Base-by-base conservation (phyloP, 352 stramenopile genomes). In the Phytophthora ohioensis region DNA sequence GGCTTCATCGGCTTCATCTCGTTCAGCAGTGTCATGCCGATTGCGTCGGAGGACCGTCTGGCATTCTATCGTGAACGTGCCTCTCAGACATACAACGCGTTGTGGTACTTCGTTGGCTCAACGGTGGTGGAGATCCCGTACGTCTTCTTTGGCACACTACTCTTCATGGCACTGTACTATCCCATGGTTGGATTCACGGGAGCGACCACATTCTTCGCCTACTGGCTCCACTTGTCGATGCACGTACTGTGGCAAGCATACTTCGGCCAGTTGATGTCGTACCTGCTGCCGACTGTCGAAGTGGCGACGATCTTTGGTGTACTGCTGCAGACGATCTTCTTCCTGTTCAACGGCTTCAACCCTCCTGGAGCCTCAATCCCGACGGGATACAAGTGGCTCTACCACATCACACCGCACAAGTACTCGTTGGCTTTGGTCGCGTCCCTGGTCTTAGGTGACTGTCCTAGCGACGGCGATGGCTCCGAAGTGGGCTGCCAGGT, bases 51-150 rank as follows among this genome's bases (percentile, higher is more conserved):
- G 38, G 82, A 97, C 39, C 79, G 92, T 12, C 80, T 84, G 17
- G 83, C 88, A 36, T 98, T 91, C 48, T 97, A 98, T 76, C 75
- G 88, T n/a, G 91, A 98, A 67, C 88, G 91, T 21, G 81, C 84
- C 11, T 76, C 82, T 3, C 61, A 87, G 38, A 95, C 93, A 4
- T 73, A 69, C 32, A 73, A 69, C 36, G 57, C 64, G 2, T 27
- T 67, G 9, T 67, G 64, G 64, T 72, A 72, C 36, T 72, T 67
- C 12, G 42, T 73, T 2, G 58, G 27, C 2, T 39, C 54, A 6
- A 60, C 51, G 4, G 52, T 73, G 7, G 55, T 73, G 11, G 66
- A 73, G 38, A 45, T 71, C 13, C 64, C 64, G 74, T 98, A 98
- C 57, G 66, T 79, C 8, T 64, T 73, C 35, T 31, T n/a, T n/a